phyloP scores from a whole-genome alignment of 2,329 filamentous ascomycete genomes.

The Penicillium aurantiogriseum region DNA sequence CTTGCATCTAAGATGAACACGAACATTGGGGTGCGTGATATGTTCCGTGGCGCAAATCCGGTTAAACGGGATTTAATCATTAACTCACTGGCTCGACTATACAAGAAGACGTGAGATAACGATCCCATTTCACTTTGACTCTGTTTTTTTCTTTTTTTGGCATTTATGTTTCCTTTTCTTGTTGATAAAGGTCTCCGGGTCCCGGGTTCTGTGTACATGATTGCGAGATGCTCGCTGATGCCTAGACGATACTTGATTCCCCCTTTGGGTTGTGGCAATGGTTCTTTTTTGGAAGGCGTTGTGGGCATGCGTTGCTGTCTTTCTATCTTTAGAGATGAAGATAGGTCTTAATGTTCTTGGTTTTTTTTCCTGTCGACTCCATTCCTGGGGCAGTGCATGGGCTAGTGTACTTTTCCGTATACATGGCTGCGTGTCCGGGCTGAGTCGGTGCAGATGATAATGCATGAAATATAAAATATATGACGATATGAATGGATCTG shows the following conservation, averaged over 20 bases:
- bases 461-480: background rate
- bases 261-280: slow-evolving; percentile 4
- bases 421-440: background rate
- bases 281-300: background rate
- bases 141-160: background rate
- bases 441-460: background rate
- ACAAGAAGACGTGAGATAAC: slow-evolving; percentile 3
- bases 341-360: background rate
- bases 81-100: background rate
- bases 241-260: slow-evolving; percentile 10
- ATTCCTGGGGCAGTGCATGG: background rate
- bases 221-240: too few relatives aligned
- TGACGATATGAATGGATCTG: background rate
- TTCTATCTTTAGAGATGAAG: background rate
- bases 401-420: background rate
- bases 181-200: background rate
- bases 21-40: background rate
- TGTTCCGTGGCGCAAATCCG: background rate
- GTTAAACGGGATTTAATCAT: slow-evolving; percentile 5
- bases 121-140: background rate
- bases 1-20: slow-evolving; percentile 15
- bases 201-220: background rate
- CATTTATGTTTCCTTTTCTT: background rate
- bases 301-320: background rate
- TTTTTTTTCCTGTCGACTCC: background rate